Evolutionary conservation across 345 rosid genomes (phyloP), one percentile per base, ranked within the genome.

Genomic region (Brassica cretica): DNA sequence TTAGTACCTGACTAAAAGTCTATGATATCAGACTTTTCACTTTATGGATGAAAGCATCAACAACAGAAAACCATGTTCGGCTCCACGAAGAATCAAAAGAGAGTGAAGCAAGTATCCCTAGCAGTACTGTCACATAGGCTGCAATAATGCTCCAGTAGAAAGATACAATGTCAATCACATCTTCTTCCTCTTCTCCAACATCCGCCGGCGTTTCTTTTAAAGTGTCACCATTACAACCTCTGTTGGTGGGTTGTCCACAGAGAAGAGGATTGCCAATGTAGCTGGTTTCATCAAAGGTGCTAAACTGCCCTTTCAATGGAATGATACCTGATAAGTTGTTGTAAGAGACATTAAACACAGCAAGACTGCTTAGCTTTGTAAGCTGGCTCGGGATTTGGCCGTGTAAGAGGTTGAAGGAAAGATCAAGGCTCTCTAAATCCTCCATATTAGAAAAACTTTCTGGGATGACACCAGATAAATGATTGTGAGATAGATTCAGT

Each of bases 401-500:
- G 24, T 53, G 59, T 16, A 53, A 53, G 59, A 53, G 16, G 59
- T 53, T 53, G 59, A 53, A 53, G 9, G 59, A 53, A 15, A 53
- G 59, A 53, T 53, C 59, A 53, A 53, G 59, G 59, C 59, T 53
- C 16, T 53, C 59, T 53, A 53, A 53, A 53, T 53, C 59, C 59
- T 53, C 1, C 59, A 53, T 53, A 1, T 53, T 53, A 0, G 59
- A 53, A 3, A 53, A 16, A 53, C 2, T 53, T 15, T 53, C 1
- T 16, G 61, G 61, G 68, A 64, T 35, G 51, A 18, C 68, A 64
- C 68, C 49, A 15, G 29, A 64, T 33, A 64, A 32, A 30, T n/a
- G 10, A 53, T 53, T 53, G 59, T 53, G 59, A 53, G 59, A 64
- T 15, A 64, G 67, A 64, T 30, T 64, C 44, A 64, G 46, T n/a